phyloP scores from a whole-genome alignment of 768 basidiomycete species.

The Termitomyces sp. region DNA sequence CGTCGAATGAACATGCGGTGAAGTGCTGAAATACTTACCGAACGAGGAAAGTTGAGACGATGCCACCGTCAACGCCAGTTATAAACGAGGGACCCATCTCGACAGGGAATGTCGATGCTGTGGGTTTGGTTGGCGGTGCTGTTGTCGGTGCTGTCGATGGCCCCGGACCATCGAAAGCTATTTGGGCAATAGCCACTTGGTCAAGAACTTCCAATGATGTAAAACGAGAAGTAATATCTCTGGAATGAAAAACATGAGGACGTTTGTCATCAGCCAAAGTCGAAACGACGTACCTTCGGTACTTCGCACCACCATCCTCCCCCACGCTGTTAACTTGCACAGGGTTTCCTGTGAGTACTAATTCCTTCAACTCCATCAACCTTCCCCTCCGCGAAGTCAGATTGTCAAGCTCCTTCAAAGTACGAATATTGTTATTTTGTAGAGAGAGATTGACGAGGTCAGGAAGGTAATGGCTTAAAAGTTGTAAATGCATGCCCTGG shows the following conservation, averaged over 20 bases:
- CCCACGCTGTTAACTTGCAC: conserved; percentile 25
- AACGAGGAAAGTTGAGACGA: conserved; percentile 76
- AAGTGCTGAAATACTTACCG: conserved; percentile 43
- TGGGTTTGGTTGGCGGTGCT: conserved; percentile 35
- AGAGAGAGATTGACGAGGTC: conserved; percentile 76
- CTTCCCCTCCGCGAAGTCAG: conserved; percentile 59
- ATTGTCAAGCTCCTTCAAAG: conserved; percentile 67
- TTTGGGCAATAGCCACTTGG: conserved; percentile 71
- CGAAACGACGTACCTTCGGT: too few relatives aligned
- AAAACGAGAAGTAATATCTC: conserved; percentile 81
- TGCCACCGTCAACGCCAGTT: conserved; percentile 62
- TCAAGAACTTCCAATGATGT: conserved; percentile 82
- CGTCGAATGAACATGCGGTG: background rate
- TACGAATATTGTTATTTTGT: conserved; percentile 69
- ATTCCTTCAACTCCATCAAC: conserved; percentile 62
- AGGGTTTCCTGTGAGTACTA: conserved; percentile 76
- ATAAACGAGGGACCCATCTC: conserved; percentile 74
- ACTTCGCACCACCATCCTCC: too few relatives aligned
- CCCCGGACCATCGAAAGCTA: conserved; percentile 74
- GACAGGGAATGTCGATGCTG: conserved; percentile 72
- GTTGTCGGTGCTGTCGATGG: conserved; percentile 37
- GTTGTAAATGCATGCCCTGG: conserved; percentile 53
- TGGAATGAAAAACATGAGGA: conserved; percentile 24
- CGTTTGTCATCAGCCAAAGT: too few relatives aligned
- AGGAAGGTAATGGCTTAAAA: conserved; percentile 73